Percentiles rank a stretch among this genome's conserved stretches.
phyloP scores from a whole-genome alignment of 2,329 filamentous ascomycete genomes.

The Peltaster fructicola region DNA sequence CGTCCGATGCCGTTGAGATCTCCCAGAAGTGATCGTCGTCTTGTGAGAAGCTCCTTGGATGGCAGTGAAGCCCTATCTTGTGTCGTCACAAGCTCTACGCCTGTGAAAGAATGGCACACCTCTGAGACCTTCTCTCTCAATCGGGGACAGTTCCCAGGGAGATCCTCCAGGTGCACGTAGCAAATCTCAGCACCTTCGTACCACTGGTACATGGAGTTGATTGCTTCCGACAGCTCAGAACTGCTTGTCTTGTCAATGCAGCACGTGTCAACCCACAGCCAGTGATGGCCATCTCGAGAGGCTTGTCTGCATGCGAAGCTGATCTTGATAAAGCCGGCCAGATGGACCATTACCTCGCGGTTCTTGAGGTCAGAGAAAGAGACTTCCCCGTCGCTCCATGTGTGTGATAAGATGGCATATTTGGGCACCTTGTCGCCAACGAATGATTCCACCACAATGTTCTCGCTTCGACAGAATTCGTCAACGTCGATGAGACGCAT shows the following conservation, averaged over 20 bases:
- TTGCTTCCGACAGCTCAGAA: slow-evolving; percentile 7
- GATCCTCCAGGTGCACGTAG: slow-evolving; percentile 8
- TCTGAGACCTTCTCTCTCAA: too few species aligned
- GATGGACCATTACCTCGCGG: too few species aligned
- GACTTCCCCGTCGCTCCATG: slow-evolving; percentile 11
- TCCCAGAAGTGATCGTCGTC: too few species aligned
- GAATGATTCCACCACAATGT: too few species aligned
- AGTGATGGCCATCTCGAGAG: slow-evolving; percentile 4
- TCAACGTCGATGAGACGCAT: too few species aligned
- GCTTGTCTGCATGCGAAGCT: slow-evolving; percentile 4
- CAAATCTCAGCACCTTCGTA: slow-evolving; percentile 6
- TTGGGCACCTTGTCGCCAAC: too few species aligned
- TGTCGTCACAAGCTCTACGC: too few species aligned
- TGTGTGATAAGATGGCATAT: slow-evolving; percentile 14
- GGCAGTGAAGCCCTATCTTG: not conserved
- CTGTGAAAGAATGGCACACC: too few species aligned
- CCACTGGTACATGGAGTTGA: slow-evolving; percentile 7
- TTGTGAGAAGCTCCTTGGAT: slow-evolving; percentile 1
- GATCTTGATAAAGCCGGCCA: slow-evolving; percentile 5
- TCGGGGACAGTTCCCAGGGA: too few species aligned
- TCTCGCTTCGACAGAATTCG: too few species aligned
- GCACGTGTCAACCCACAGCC: slow-evolving; percentile 5
- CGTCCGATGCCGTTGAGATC: too few species aligned
- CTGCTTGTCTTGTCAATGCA: slow-evolving; percentile 8
- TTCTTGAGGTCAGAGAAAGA: slow-evolving; percentile 7